phyloP scores from a whole-genome alignment of 2,329 filamentous ascomycete genomes.

The Neofusicoccum ribis region DNA sequence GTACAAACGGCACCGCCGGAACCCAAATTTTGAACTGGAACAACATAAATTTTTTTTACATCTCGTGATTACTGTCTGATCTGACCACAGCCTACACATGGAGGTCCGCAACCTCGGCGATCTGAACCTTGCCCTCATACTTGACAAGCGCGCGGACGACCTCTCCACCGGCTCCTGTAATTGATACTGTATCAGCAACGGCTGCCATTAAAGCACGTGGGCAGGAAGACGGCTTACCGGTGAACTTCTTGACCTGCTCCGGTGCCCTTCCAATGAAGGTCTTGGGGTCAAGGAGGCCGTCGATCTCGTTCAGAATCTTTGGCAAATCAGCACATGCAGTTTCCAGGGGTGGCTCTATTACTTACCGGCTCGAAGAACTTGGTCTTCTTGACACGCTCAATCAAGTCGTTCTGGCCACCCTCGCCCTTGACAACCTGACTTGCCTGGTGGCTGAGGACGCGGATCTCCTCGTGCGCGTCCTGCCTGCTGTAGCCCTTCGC shows the following conservation, averaged over 20 bases:
- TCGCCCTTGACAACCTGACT: constrained; percentile 68
- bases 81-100: constrained; percentile 13
- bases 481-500: constrained; percentile 71
- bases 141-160: constrained; percentile 12
- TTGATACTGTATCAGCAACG: neutral
- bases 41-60: neutral
- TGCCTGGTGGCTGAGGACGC: constrained; percentile 75
- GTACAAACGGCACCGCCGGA: neutral
- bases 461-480: constrained; percentile 84
- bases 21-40: neutral
- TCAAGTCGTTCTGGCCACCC: constrained; percentile 77
- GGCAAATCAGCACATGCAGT: neutral
- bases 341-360: neutral
- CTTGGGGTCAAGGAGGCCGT: constrained; percentile 65
- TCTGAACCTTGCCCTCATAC: constrained; percentile 16
- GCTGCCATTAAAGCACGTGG: neutral
- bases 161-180: constrained; percentile 12
- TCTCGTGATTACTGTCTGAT: neutral
- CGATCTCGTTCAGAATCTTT: constrained; percentile 63
- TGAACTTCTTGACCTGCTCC: constrained; percentile 56
- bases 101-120: constrained; percentile 12
- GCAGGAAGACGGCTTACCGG: neutral
- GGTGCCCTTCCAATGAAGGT: constrained; percentile 59
- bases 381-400: constrained; percentile 71
- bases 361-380: constrained; percentile 68